phyloP scores from a whole-genome alignment of 225 moss, liverwort and hornwort genomes.

The Antitrichia curtipendula region DNA sequence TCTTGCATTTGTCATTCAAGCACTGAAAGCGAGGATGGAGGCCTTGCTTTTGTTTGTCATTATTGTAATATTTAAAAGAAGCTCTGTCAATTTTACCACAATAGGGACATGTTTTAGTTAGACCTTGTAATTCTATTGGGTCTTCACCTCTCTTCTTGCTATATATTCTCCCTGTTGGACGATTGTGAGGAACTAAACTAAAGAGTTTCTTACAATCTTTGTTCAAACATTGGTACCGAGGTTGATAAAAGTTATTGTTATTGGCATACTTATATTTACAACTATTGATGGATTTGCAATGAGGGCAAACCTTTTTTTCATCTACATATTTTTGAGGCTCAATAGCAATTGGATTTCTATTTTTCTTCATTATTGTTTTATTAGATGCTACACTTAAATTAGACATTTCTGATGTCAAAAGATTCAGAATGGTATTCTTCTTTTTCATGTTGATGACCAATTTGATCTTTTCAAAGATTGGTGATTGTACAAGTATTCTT shows the following conservation, averaged over 20 bases:
- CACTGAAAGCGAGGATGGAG: not conserved
- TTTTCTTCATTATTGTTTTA: too few relatives aligned
- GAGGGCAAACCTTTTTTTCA: not conserved
- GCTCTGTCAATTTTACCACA: not conserved
- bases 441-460: too few relatives aligned
- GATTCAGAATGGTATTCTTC: rapidly evolving
- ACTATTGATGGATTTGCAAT: not conserved
- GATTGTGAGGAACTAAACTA: not conserved
- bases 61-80: not conserved
- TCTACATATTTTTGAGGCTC: not conserved
- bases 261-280: not conserved
- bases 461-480: too few relatives aligned
- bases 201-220: not conserved
- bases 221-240: not conserved
- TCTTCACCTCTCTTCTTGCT: not conserved
- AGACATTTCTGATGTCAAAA: not conserved
- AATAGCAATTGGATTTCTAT: not conserved
- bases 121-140: not conserved
- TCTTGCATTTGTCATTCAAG: not conserved
- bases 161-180: not conserved
- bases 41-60: not conserved
- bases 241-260: not conserved
- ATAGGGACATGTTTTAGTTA: not conserved
- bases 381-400: not conserved
- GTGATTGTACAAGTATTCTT: not conserved